Percentiles rank a stretch among this genome's conserved stretches.
These are phyloP conservation scores for Aureobasidium sp. DNA, from an alignment of 2,329 filamentous ascomycete genomes.

Conservation along the genomic window DNA sequence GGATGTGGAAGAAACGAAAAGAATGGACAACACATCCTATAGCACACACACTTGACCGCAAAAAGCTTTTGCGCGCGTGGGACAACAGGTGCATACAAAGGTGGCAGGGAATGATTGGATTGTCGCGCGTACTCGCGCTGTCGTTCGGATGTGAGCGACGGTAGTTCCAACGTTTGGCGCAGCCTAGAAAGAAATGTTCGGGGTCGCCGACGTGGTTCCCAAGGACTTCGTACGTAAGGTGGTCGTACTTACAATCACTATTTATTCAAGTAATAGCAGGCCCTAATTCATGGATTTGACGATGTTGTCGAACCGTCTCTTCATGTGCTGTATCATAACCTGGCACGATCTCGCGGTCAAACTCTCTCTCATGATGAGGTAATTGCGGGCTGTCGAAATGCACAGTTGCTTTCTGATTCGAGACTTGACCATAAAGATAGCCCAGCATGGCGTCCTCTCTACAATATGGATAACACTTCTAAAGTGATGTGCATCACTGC, in stretches of 20 bases:
- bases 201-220: neutral
- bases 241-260: neutral
- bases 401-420: neutral
- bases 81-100: neutral
- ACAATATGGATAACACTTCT: too few species aligned
- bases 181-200: neutral
- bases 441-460: too few species aligned
- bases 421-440: neutral
- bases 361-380: too few species aligned
- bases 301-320: too few species aligned
- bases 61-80: neutral
- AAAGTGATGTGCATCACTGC: too few species aligned
- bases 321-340: too few species aligned
- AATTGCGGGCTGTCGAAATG: too few species aligned
- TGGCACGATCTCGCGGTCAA: too few species aligned
- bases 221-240: neutral
- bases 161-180: neutral
- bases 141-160: neutral
- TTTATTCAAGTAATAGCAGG: neutral
- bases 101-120: conserved; percentile 8
- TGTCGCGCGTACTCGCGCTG: neutral
- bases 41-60: neutral
- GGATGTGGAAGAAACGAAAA: neutral
- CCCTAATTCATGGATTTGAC: too few species aligned
- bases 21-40: neutral